Evolutionary conservation across 768 basidiomycete species (phyloP).

Genomic region (Pleurotus citrinopileatus): DNA sequence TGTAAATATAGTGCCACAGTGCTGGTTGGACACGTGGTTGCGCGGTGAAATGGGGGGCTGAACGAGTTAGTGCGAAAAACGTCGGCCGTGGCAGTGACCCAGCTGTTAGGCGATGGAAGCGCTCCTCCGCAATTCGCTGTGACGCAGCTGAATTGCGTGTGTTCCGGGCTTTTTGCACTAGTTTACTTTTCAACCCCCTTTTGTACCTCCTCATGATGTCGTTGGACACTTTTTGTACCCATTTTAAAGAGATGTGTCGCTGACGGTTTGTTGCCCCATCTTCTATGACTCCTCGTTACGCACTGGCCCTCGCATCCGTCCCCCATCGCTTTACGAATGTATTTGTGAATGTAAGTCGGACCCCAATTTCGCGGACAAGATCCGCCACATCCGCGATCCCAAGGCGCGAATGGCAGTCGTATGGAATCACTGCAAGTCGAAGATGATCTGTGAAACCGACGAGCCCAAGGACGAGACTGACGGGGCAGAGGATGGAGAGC

Average conservation of each 20-base stretch:
- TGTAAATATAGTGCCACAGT: constrained; percentile 57
- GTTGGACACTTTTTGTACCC: constrained; percentile 23
- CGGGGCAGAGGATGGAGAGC: constrained; percentile 63
- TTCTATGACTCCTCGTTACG: constrained; percentile 29
- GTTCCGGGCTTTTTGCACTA: constrained; percentile 58
- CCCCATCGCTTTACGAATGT: constrained; percentile 20
- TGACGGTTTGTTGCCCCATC: constrained; percentile 66
- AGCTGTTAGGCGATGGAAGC: constrained; percentile 40
- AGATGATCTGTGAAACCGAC: constrained; percentile 86
- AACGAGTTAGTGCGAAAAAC: constrained; percentile 86
- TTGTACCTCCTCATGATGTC: constrained; percentile 24
- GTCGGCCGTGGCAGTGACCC: constrained; percentile 31
- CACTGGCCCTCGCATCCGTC: constrained; percentile 14
- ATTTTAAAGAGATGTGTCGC: constrained; percentile 41
- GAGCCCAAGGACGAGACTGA: constrained; percentile 84
- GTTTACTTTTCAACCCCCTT: constrained; percentile 55
- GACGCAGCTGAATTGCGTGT: constrained; percentile 63
- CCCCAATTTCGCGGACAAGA: constrained; percentile 80
- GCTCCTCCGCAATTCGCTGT: constrained; percentile 61
- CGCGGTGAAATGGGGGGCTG: constrained; percentile 98
- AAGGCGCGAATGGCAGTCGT: constrained; percentile 86
- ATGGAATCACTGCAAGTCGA: constrained; percentile 85
- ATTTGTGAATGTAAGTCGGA: constrained; percentile 62
- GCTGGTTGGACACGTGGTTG: constrained; percentile 83
- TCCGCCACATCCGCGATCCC: constrained; percentile 82